These are phyloP conservation scores for Ormosia semicastrata DNA, from an alignment of 306 rosid genomes.

Conservation along the genomic window DNA sequence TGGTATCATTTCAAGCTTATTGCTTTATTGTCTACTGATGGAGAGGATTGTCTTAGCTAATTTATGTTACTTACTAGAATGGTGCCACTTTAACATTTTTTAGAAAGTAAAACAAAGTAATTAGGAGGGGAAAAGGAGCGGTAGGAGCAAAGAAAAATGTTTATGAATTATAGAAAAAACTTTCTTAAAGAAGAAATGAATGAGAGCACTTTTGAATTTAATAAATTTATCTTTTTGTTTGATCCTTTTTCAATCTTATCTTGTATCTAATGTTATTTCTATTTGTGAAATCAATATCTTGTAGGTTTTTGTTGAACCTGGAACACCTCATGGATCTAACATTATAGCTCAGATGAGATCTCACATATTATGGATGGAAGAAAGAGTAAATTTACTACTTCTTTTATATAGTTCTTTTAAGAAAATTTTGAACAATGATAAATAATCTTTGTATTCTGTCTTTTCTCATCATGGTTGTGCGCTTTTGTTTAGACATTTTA, in stretches of 20 bases:
- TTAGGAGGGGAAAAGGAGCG: not conserved
- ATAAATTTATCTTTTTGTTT: not conserved
- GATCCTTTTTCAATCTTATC: not conserved
- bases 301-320: conserved; percentile 91
- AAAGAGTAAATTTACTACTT: conserved; percentile 52
- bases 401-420: not conserved
- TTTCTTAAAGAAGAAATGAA: not conserved
- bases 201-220: conserved; percentile 1
- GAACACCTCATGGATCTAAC: conserved; percentile 86
- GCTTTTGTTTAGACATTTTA: not conserved
- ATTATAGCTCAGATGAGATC: conserved; percentile 96
- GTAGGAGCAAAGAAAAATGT: conserved; percentile 12
- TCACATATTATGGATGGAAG: conserved; percentile 92
- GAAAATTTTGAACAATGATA: not conserved
- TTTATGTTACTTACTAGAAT: not conserved
- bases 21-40: conserved; percentile 10
- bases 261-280: conserved; percentile 19
- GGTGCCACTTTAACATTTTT: not conserved
- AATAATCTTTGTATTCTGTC: not conserved
- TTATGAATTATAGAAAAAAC: not conserved
- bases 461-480: not conserved
- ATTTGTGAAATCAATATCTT: conserved; percentile 30
- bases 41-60: not conserved
- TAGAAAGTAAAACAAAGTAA: not conserved
- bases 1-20: conserved; percentile 53